Evolutionary conservation across 768 basidiomycete species (phyloP).

Genomic region (Pleurotus sapidus): DNA sequence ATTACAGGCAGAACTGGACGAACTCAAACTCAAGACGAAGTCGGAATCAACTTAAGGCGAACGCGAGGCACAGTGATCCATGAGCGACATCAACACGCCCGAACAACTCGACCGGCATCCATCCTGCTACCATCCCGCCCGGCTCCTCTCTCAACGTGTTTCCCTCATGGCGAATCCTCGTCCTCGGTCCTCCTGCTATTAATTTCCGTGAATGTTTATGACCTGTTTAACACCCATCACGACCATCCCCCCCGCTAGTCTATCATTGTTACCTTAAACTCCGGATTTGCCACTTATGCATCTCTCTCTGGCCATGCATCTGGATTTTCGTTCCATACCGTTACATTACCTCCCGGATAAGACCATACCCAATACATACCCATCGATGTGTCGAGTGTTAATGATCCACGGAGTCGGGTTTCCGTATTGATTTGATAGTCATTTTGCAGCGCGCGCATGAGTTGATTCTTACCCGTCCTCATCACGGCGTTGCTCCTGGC

Average conservation of each 20-base stretch:
- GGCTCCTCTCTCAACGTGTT: not conserved
- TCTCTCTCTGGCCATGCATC: not conserved
- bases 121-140: too few species aligned
- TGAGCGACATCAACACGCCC: not conserved
- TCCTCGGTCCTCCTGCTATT: not conserved
- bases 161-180: not conserved
- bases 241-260: not conserved
- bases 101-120: too few species aligned
- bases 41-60: constrained; percentile 16
- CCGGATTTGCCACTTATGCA: not conserved
- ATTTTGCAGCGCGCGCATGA: not conserved
- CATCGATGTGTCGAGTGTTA: constrained; percentile 13
- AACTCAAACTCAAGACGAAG: constrained; percentile 37
- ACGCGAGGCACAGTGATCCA: constrained; percentile 7
- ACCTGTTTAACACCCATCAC: not conserved
- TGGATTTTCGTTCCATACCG: constrained; percentile 3
- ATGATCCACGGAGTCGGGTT: constrained; percentile 6
- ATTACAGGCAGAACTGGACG: constrained; percentile 65
- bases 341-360: constrained; percentile 14
- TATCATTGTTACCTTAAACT: not conserved
- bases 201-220: constrained; percentile 1
- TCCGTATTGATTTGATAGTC: not conserved
- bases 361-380: constrained; percentile 14
- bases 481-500: not conserved
- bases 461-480: not conserved